A percentile compares a stretch with the other conserved stretches of the same genome.
Evolutionary conservation across 2,329 filamentous ascomycete species (phyloP).

Genomic region (Pestalotiopsis sp.): DNA sequence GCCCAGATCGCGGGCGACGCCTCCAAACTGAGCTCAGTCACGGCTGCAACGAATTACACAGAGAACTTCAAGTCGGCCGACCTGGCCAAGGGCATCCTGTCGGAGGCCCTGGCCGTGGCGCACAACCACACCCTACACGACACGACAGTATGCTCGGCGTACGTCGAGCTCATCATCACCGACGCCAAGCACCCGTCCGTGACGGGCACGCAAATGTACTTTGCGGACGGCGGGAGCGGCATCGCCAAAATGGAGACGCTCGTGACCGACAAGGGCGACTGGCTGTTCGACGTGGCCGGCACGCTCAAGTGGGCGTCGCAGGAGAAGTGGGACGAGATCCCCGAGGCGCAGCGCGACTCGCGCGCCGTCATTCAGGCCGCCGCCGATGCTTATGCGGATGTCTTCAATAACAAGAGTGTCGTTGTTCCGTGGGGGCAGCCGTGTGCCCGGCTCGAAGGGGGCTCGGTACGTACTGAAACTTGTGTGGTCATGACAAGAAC

Average conservation of each 20-base stretch:
- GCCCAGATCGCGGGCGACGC: conserved; percentile 26
- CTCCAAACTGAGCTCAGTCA: conserved; percentile 17
- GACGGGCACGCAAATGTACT: conserved; percentile 32
- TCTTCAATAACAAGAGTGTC: conserved; percentile 29
- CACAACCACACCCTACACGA: conserved; percentile 36
- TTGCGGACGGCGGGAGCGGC: conserved; percentile 19
- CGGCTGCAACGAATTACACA: conserved; percentile 27
- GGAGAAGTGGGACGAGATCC: conserved; percentile 34
- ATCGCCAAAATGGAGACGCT: conserved; percentile 32
- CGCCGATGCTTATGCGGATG: conserved; percentile 32
- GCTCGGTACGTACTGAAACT: conserved; percentile 9
- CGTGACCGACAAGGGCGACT: conserved; percentile 32
- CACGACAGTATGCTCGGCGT: conserved; percentile 37
- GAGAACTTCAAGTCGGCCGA: conserved; percentile 33
- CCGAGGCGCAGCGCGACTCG: conserved; percentile 27
- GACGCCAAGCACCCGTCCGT: conserved; percentile 34
- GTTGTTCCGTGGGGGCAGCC: conserved; percentile 28
- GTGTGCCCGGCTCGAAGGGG: conserved; percentile 33
- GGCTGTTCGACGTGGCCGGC: conserved; percentile 33
- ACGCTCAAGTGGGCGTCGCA: conserved; percentile 29
- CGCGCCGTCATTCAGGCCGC: conserved; percentile 31
- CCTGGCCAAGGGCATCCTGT: conserved; percentile 28
- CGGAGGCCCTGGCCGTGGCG: conserved; percentile 33
- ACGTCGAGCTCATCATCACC: conserved; percentile 41
- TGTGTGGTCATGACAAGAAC: background rate